These are phyloP conservation scores for Monilinia vaccinii-corymbosi DNA, from an alignment of 2,329 filamentous ascomycete species.

Conservation along the genomic window DNA sequence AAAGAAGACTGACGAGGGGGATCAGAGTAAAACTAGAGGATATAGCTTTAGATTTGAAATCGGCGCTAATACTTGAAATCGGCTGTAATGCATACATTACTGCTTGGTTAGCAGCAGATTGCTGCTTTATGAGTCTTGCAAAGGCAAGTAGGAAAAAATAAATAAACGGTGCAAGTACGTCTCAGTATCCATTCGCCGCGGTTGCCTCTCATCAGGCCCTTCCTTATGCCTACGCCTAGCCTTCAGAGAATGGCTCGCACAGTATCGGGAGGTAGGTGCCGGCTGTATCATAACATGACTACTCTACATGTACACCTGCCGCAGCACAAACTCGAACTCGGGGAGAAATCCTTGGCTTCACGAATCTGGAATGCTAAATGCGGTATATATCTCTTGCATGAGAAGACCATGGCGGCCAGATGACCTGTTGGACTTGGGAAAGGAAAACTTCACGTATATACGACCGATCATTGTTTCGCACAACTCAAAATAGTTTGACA, in stretches of 20 bases:
- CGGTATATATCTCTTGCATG: not conserved
- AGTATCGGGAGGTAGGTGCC: too few relatives aligned
- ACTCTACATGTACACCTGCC: not conserved
- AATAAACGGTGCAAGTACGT: not conserved
- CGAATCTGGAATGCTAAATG: not conserved
- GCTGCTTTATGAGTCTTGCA: too few relatives aligned
- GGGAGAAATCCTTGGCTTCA: not conserved
- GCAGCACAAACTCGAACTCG: not conserved
- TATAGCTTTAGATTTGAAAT: too few relatives aligned
- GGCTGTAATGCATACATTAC: too few relatives aligned
- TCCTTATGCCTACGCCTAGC: too few relatives aligned
- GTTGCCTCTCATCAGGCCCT: not conserved
- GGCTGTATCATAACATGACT: too few relatives aligned
- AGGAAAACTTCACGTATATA: not conserved
- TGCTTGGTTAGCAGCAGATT: too few relatives aligned
- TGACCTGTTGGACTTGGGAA: not conserved
- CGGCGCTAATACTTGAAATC: too few relatives aligned
- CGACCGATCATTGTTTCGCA: not conserved
- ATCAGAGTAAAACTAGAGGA: too few relatives aligned
- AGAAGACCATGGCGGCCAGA: not conserved
- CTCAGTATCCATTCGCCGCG: not conserved
- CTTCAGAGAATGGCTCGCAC: too few relatives aligned
- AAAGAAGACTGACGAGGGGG: too few relatives aligned
- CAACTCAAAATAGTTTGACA: not conserved
- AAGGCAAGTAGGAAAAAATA: too few relatives aligned